These are phyloP conservation scores for Penicillium salamii DNA, from an alignment of 495 filamentous ascomycete species.

Conservation along the genomic window DNA sequence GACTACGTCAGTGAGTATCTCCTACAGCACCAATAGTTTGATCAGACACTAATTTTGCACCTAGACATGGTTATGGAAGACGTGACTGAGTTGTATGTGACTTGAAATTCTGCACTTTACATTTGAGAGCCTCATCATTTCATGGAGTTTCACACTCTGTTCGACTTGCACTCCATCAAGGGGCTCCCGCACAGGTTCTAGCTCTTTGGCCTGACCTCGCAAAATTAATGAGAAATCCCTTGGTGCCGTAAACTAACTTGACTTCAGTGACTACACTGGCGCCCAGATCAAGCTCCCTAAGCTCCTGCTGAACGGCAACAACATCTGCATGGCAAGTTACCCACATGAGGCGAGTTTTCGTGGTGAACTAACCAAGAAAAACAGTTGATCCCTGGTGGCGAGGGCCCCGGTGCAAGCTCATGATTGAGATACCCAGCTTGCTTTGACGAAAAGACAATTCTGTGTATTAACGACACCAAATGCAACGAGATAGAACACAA, in stretches of 20 bases:
- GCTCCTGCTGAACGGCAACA: conserved; percentile 97
- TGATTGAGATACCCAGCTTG: conserved; percentile 15
- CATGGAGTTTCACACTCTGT: neutral
- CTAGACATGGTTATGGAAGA: conserved; percentile 97
- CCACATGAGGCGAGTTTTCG: neutral
- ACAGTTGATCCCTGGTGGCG: conserved; percentile 84
- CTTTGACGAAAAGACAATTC: conserved; percentile 22
- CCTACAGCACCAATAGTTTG: too few relatives aligned
- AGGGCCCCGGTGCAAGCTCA: conserved; percentile 59
- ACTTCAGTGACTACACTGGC: conserved; percentile 80
- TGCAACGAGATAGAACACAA: conserved; percentile 23
- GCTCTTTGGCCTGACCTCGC: neutral
- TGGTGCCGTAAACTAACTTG: conserved; percentile 18
- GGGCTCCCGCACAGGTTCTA: neutral
- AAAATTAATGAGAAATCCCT: neutral
- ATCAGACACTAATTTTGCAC: conserved; percentile 13
- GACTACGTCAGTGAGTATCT: conserved; percentile 95
- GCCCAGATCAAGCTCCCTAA: conserved; percentile 83
- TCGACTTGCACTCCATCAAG: neutral
- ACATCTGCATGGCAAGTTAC: conserved; percentile 89
- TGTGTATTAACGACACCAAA: conserved; percentile 36
- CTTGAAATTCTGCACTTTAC: neutral
- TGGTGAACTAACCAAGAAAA: conserved; percentile 9
- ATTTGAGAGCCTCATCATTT: neutral
- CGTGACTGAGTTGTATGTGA: conserved; percentile 89